phyloP scores from a whole-genome alignment of 768 basidiomycete species.

The Fistulinella prunicolor region DNA sequence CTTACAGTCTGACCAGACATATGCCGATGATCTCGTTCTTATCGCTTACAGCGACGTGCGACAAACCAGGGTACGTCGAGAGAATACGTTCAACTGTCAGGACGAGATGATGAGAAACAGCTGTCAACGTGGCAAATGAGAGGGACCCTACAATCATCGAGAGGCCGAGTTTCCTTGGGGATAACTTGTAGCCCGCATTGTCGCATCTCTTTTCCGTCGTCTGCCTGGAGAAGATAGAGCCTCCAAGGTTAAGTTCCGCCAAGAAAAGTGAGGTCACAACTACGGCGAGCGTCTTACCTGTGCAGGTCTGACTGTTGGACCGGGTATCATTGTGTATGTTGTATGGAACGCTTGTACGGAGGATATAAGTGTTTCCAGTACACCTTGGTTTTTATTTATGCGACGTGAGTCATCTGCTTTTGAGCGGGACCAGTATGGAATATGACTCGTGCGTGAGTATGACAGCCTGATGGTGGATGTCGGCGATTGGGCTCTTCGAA shows the following conservation, averaged over 20 bases:
- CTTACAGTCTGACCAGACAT: slow-evolving; percentile 12
- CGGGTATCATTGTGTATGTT: not conserved
- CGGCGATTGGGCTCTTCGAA: too few relatives aligned
- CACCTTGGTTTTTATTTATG: too few relatives aligned
- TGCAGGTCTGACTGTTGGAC: not conserved
- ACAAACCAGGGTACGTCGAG: slow-evolving; percentile 1
- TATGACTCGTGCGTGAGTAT: too few relatives aligned
- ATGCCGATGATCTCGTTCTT: slow-evolving; percentile 2
- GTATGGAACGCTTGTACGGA: too few relatives aligned
- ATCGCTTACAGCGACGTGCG: slow-evolving; percentile 3
- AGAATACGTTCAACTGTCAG: not conserved
- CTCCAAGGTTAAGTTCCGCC: not conserved
- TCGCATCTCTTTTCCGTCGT: slow-evolving; percentile 4
- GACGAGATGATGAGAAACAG: not conserved
- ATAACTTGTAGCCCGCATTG: not conserved
- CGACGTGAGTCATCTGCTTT: too few relatives aligned
- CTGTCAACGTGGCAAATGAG: too few relatives aligned
- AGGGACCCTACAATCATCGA: slow-evolving; percentile 1
- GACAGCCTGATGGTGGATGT: too few relatives aligned
- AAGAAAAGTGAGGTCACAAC: not conserved
- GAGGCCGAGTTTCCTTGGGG: not conserved
- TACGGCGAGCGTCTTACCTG: not conserved
- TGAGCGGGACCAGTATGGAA: too few relatives aligned
- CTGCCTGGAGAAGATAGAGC: not conserved
- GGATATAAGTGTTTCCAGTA: too few relatives aligned